phyloP scores from a whole-genome alignment of 2,329 filamentous ascomycete species.

The Paraconiothyrium sp. region DNA sequence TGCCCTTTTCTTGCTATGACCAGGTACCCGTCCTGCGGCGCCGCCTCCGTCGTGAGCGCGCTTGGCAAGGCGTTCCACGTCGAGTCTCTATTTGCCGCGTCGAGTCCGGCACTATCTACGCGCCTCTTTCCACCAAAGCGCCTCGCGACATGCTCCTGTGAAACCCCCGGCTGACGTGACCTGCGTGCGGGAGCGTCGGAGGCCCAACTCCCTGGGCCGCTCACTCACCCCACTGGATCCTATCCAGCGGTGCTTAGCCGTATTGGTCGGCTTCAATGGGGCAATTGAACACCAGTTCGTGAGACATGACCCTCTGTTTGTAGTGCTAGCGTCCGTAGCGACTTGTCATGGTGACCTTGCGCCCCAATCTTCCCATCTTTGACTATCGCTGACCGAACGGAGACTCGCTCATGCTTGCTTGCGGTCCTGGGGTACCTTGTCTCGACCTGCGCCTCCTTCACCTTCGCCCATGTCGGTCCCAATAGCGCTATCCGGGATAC shows the following conservation, averaged over 20 bases:
- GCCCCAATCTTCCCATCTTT: background rate
- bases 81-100: conserved; percentile 45
- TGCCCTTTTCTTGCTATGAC: conserved; percentile 20
- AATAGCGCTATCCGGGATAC: conserved; percentile 15
- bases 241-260: conserved; percentile 8
- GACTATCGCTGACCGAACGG: conserved; percentile 7
- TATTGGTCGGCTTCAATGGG: conserved; percentile 6
- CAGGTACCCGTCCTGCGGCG: conserved; percentile 25
- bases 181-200: conserved; percentile 32
- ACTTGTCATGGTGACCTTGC: background rate
- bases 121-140: conserved; percentile 23
- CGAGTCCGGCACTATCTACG: conserved; percentile 34
- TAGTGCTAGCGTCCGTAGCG: conserved; percentile 4
- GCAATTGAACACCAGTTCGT: conserved; percentile 16
- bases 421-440: conserved; percentile 5
- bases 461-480: conserved; percentile 13
- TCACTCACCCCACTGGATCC: conserved; percentile 11
- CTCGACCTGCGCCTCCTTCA: conserved; percentile 23
- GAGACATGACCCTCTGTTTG: conserved; percentile 11
- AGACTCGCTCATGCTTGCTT: conserved; percentile 8
- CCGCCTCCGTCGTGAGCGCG: conserved; percentile 24
- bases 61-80: conserved; percentile 36
- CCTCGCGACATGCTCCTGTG: conserved; percentile 32
- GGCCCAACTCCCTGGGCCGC: conserved; percentile 22
- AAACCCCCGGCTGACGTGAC: conserved; percentile 39